These are phyloP conservation scores for Fusarium foetens DNA, from an alignment of 2,329 filamentous ascomycete species.

Conservation along the genomic window DNA sequence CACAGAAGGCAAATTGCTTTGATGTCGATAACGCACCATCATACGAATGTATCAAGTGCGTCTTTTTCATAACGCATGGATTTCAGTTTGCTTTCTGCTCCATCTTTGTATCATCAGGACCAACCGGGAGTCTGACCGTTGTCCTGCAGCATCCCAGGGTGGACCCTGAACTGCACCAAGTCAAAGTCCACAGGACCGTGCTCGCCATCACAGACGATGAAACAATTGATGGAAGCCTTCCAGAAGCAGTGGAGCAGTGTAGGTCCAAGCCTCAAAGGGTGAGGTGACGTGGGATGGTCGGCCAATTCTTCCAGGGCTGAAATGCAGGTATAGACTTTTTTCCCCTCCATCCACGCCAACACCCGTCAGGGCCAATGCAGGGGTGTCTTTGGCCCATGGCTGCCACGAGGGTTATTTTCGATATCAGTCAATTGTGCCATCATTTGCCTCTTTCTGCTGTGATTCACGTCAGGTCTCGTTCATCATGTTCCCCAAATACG, in stretches of 20 bases:
- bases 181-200: constrained; percentile 27
- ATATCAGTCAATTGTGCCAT: constrained; percentile 25
- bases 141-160: constrained; percentile 29
- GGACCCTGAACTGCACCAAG: constrained; percentile 28
- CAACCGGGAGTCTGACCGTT: constrained; percentile 36
- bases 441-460: constrained; percentile 43
- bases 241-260: constrained; percentile 42
- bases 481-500: constrained; percentile 27
- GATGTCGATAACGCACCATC: background rate
- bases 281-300: constrained; percentile 27
- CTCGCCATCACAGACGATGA: constrained; percentile 40
- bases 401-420: constrained; percentile 42
- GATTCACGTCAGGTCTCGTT: constrained; percentile 34
- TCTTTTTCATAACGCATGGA: background rate
- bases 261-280: background rate
- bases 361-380: constrained; percentile 29
- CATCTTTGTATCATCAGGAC: constrained; percentile 27
- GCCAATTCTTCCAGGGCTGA: constrained; percentile 36
- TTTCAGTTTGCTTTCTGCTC: constrained; percentile 1
- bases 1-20: background rate
- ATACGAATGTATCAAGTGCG: background rate
- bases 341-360: constrained; percentile 17
- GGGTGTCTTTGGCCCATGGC: constrained; percentile 43
- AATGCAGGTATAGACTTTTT: constrained; percentile 22
- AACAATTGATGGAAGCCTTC: constrained; percentile 45